Evolutionary conservation across 2,329 filamentous ascomycete species (phyloP).

Genomic region (Mycosphaerella sp.): DNA sequence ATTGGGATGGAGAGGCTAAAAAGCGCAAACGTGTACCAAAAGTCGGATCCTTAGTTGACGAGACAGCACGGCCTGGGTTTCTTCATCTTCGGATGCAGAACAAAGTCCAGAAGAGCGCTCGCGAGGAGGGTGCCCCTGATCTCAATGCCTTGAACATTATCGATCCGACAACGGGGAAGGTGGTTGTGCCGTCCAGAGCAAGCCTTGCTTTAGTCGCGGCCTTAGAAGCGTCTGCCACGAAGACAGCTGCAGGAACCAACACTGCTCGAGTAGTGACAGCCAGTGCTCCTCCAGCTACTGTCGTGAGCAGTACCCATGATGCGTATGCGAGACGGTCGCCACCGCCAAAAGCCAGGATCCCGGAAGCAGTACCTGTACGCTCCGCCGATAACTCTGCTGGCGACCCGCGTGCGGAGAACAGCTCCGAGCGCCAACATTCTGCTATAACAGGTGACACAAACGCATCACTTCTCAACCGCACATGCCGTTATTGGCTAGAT

Average conservation of each 20-base stretch:
- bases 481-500: slow-evolving; percentile 10
- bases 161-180: slow-evolving; percentile 30
- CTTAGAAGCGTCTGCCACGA: neutral
- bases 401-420: neutral
- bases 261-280: neutral
- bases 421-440: neutral
- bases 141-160: slow-evolving; percentile 24
- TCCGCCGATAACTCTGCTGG: neutral
- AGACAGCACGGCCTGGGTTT: slow-evolving; percentile 16
- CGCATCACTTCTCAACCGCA: neutral
- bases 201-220: neutral
- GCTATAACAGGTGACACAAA: neutral
- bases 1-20: slow-evolving; percentile 13
- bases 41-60: slow-evolving; percentile 16
- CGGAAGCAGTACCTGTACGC: neutral
- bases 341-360: neutral
- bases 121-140: slow-evolving; percentile 29
- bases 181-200: neutral
- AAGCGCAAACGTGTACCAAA: slow-evolving; percentile 22
- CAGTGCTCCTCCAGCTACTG: neutral
- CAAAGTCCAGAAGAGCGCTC: slow-evolving; percentile 21
- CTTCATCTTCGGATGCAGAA: slow-evolving; percentile 22
- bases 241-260: neutral
- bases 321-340: slow-evolving; percentile 15
- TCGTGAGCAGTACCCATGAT: slow-evolving; percentile 1